These are phyloP conservation scores for Diversispora eburnea DNA, from an alignment of 192 early-diverging fungal genomes.

Conservation along the genomic window DNA sequence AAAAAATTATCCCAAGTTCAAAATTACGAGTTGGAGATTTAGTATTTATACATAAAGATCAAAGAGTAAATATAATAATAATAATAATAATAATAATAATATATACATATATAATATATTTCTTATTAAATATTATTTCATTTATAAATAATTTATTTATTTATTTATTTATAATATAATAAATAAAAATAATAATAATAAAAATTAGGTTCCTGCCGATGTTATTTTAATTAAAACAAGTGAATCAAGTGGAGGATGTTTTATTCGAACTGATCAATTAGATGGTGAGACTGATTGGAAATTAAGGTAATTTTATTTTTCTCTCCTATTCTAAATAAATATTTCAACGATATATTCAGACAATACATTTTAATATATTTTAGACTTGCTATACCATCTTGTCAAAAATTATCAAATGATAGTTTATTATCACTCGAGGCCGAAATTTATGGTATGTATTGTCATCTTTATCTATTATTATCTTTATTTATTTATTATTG, in stretches of 20 bases:
- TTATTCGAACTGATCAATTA: conserved; percentile 95
- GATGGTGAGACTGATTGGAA: conserved; percentile 99
- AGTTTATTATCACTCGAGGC: conserved; percentile 62
- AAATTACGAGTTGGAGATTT: conserved; percentile 88
- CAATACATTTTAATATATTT: no score
- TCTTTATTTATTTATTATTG: not conserved
- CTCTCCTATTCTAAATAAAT: no score
- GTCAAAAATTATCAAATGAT: conserved; percentile 68
- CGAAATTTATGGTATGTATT: conserved; percentile 65
- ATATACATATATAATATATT: not conserved
- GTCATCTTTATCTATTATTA: not conserved
- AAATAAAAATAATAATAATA: no score
- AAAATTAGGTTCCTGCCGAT: conserved; percentile 77
- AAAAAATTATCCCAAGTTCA: conserved; percentile 66
- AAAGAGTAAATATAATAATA: conserved; percentile 48
- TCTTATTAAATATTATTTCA: no score
- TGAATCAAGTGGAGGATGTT: conserved; percentile 80
- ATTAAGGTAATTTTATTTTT: conserved; percentile 45
- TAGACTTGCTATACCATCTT: conserved; percentile 74
- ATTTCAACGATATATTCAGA: no score
- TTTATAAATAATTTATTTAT: no score
- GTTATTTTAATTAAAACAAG: conserved; percentile 82
- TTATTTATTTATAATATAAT: no score
- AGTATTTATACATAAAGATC: conserved; percentile 79
- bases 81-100: not conserved